Conservation (phyloP, 2,329 filamentous ascomycete species). For the Fusarium neocosmosporiellum region DNA sequence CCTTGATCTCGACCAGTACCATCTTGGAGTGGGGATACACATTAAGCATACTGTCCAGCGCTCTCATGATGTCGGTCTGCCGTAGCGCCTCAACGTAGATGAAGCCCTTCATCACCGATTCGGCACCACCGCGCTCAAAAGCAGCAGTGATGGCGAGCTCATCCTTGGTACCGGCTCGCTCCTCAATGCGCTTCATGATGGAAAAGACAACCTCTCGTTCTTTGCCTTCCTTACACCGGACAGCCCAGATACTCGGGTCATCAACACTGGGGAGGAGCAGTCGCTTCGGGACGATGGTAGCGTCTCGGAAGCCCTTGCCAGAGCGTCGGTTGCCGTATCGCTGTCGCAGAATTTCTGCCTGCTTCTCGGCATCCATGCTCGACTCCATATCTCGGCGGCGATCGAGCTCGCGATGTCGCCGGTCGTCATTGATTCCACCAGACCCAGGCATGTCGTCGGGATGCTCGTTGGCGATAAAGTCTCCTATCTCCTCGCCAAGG, state of each 20-base stretch:
- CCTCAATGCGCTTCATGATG: conserved; percentile 89
- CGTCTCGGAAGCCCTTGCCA: conserved; percentile 73
- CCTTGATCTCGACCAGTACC: conserved; percentile 91
- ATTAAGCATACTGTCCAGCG: conserved; percentile 86
- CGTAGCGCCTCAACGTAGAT: conserved; percentile 94
- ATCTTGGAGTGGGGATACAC: conserved; percentile 91
- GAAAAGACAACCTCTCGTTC: conserved; percentile 90
- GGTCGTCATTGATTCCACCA: conserved; percentile 86
- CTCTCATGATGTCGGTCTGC: conserved; percentile 85
- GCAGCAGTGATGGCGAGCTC: conserved; percentile 87
- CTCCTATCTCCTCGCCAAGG: conserved; percentile 83
- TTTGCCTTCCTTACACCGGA: conserved; percentile 94
- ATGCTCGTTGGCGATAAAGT: conserved; percentile 89
- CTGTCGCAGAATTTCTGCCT: conserved; percentile 87
- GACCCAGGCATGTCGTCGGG: conserved; percentile 88
- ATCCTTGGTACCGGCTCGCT: conserved; percentile 80
- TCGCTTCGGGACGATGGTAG: conserved; percentile 83
- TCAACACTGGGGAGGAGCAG: conserved; percentile 92
- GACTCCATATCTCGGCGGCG: conserved; percentile 88
- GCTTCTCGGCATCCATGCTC: conserved; percentile 92
- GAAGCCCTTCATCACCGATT: conserved; percentile 88
- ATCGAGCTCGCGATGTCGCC: conserved; percentile 93
- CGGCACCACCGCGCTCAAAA: conserved; percentile 85
- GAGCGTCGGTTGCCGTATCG: conserved; percentile 85
- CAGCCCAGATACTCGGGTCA: conserved; percentile 95